Base-by-base conservation (phyloP, 345 rosid genomes). In the Eucalyptus tenuipes region DNA sequence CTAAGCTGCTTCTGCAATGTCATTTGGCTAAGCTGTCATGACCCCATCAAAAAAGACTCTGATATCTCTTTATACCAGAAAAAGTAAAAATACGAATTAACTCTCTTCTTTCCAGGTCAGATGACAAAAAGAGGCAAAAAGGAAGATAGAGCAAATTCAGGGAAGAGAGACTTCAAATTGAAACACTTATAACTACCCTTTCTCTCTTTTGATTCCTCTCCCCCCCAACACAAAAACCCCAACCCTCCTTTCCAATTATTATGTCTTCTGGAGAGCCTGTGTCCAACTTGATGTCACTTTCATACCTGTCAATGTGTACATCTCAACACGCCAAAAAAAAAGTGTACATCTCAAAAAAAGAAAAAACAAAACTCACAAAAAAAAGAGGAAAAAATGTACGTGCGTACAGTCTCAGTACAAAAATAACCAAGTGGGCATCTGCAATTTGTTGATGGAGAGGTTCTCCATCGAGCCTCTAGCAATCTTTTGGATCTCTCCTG, bases 11-110 rank as follows among this genome's bases (percentile, higher is more conserved):
- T 66, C 48, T 33, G 90, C 68, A 85, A 75, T 92, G 93, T 89
- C 91, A 47, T 85, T 91, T 89, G 88, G 91, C 90, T 88, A 88
- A 92, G 93, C 93, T 94, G 94, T 93, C 94, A 91, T 91, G 96
- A 90, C 93, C 96, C 94, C 95, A 92, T 93, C 88, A 79, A 40
- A 40, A 13, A 50, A 85, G 25, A 86, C 82, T 68, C 89, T 91
- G 85, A 90, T 90, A 79, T 91, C 88, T 90, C 86, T 90, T 85
- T 52, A 81, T 80, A 84, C 90, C 13, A 88, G 91, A 86, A 90
- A 64, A 85, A 92, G 52, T 59, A 87, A 59, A 24, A 57, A 88
- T 37, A 84, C 52, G 24, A 40, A 17, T 37, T 59, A 88, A 85
- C 49, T 87, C 89, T 89, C 75, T 86, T 89, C 94, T 94, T 91